Evolutionary conservation across 2,329 filamentous ascomycete species (phyloP).

Genomic region (Pyrenochaeta sp.): DNA sequence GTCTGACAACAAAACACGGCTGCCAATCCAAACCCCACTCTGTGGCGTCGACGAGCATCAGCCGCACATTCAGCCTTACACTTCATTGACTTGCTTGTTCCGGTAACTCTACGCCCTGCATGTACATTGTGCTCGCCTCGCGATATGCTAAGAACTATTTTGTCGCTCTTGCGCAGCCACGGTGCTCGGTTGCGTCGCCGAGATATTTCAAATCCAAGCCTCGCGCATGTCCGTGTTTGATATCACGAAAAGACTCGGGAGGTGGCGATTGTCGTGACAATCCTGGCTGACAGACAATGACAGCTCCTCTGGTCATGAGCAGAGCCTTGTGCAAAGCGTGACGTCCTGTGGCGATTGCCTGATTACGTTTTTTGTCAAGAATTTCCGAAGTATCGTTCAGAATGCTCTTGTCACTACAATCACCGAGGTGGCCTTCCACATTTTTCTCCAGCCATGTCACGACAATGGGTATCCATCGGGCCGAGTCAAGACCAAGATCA

Average conservation of each 20-base stretch:
- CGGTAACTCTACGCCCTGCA: slow-evolving; percentile 12
- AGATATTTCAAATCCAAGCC: not conserved
- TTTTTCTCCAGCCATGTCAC: not conserved
- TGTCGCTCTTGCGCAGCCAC: not conserved
- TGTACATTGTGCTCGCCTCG: slow-evolving; percentile 7
- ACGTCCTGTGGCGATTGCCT: not conserved
- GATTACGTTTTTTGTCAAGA: not conserved
- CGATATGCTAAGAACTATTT: not conserved
- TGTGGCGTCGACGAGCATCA: slow-evolving; percentile 15
- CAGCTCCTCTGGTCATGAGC: not conserved
- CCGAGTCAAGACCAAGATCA: not conserved
- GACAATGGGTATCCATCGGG: not conserved
- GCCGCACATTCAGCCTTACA: slow-evolving; percentile 20
- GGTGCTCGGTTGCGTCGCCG: not conserved
- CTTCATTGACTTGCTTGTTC: slow-evolving; percentile 1
- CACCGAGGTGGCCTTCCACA: not conserved
- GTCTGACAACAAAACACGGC: not conserved
- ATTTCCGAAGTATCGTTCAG: not conserved
- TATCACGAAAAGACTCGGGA: not conserved
- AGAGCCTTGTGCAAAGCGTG: not conserved
- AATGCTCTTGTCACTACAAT: not conserved
- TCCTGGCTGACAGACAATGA: not conserved
- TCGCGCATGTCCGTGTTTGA: not conserved
- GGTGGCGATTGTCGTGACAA: slow-evolving; percentile 7
- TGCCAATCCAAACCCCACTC: not conserved